Base-by-base conservation (phyloP, 148 eudicot genomes). In the Gaultheria prostrata region DNA sequence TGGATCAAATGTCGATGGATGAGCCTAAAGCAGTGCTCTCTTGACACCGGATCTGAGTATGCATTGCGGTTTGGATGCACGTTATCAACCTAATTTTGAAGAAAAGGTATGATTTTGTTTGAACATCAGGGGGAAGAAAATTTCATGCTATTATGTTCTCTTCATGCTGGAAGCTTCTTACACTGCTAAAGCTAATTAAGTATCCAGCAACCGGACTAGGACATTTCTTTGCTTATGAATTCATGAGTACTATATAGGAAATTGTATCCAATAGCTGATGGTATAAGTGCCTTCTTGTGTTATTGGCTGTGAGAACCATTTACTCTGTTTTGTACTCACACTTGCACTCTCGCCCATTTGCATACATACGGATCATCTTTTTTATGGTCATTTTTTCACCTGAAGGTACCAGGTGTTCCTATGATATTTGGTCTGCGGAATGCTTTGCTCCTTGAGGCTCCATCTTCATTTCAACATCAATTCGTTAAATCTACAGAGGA, bases 391-490 rank as follows among this genome's bases (percentile, higher is more conserved):
- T 21, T 59, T 76, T 85, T 78, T 39, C 54, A 24, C 21, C 30
- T 67, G 59, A 89, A 95, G 98, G 81, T 93, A 73, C 95, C 98
- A 33, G 97, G 92, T 86, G 95, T 94, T 30, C 98, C 98, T 30
- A 70, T 92, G 80, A 87, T 95, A 79, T 95, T 82, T 89, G 98
- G 91, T 85, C 88, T 95, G 15, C 89, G 95, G 21, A 95, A 93
- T 84, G 90, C 98, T 46, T 84, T 95, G 74, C 89, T 90, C 82
- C 90, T 95, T 45, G 95, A 93, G 87, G 87, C 89, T 20, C 93
- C 91, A 77, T 91, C 95, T 10, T 50, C 89, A 39, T 84, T 72
- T 69, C 97, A 95, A 87, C 92, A 83, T 3, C 86, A 91, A 13
- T 90, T 88, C 88, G 95, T 87, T 13, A 93, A 92, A 86, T 84